phyloP scores from a whole-genome alignment of 495 filamentous ascomycete species.

The Aspergillus avenaceus region DNA sequence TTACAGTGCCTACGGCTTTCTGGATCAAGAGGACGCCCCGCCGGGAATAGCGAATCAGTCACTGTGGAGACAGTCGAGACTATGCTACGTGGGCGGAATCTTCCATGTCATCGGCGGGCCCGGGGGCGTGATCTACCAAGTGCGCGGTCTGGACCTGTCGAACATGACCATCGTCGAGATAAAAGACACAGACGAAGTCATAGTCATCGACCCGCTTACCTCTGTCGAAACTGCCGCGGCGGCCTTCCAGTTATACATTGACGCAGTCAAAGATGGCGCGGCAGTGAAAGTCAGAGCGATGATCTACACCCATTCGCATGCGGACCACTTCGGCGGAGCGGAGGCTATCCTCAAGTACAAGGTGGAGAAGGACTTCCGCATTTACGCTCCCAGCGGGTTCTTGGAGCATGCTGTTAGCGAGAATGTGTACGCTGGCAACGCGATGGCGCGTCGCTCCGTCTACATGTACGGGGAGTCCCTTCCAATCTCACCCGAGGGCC shows the following conservation, averaged over 20 bases:
- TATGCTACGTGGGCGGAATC: conserved; percentile 15
- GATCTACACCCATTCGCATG: conserved; percentile 23
- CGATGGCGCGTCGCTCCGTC: conserved; percentile 17
- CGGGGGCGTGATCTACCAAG: conserved; percentile 15
- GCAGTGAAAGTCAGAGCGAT: conserved; percentile 12
- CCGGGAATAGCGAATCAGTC: conserved; percentile 16
- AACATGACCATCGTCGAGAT: conserved; percentile 23
- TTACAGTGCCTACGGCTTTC: conserved; percentile 15
- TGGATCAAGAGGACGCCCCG: conserved; percentile 10
- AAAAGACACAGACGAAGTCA: conserved; percentile 13
- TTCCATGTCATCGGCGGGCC: conserved; percentile 17
- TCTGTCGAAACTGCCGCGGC: conserved; percentile 14
- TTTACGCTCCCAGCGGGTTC: conserved; percentile 21
- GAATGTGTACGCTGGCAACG: conserved; percentile 16
- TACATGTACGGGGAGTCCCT: conserved; percentile 21
- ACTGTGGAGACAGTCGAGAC: conserved; percentile 20
- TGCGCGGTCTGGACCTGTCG: conserved; percentile 20
- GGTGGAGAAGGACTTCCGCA: conserved; percentile 8
- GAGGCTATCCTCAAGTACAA: conserved; percentile 11
- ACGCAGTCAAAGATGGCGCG: conserved; percentile 13
- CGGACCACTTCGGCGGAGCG: conserved; percentile 21
- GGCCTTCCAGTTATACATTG: conserved; percentile 15
- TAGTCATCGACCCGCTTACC: conserved; percentile 19
- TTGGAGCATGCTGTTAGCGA: conserved; percentile 18
- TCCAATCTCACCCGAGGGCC: conserved; percentile 4